Base-by-base conservation (phyloP, 495 filamentous ascomycete species). In the Aspergillus panamensis region DNA sequence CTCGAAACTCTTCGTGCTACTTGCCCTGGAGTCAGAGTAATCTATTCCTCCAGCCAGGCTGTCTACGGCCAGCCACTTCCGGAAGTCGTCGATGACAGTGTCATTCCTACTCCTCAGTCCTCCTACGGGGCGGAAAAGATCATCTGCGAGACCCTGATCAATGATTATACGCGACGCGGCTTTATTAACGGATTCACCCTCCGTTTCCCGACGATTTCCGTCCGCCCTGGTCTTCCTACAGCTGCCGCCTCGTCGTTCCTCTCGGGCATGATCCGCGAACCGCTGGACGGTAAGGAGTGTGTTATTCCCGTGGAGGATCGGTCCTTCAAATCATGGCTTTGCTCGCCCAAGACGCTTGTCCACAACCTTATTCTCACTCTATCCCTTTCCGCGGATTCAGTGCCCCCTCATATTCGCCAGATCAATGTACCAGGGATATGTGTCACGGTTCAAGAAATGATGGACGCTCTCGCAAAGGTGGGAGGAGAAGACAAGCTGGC, bases 61-160 rank as follows among this genome's bases (percentile, higher is more conserved):
- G 81, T 85, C 40, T 86, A 83, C 60, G 83, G 83, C 3, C 78
- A 73, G 21, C 78, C 78, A 1, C 66, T 80, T 3, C 79, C 80
- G 1, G 71, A 77, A 19, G 60, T 78, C 10, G 76, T 82, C 17
- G 76, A 75, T 20, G 83, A 85, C 55, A 71, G 60, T 55, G 82
- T 85, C 6, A 69, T 81, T 35, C 84, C 88, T 8, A 88, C 84
- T 1, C 88, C 88, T 3, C 75, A 86, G 65, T 81, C 82, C 32
- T 86, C 83, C 17, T 91, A 91, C 63, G 88, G 88, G 51, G 81
- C 86, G 44, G 84, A 89, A 72, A 91, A 92, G 69, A 70, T 90
- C 59, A 82, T 90, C 62, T 84, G 80, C 65, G 88, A 92, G 73
- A 77, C 80, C 2, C 76, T 88, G 20, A 71, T 92, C 58, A 90